These are phyloP conservation scores for Mortierella sp. DNA, from an alignment of 371 early-diverging fungal species.

Conservation along the genomic window DNA sequence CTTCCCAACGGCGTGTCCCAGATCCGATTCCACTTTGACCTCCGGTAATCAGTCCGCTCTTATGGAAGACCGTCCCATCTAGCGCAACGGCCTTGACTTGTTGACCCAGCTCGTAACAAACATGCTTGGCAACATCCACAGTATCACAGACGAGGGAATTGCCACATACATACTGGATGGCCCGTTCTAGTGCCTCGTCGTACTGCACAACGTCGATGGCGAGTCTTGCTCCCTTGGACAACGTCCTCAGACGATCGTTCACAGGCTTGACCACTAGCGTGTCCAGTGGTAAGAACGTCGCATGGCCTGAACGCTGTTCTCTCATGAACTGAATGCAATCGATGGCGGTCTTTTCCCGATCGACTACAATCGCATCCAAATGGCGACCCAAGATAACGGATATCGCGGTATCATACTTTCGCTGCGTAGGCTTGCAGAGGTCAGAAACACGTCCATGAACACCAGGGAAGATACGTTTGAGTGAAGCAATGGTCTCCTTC, in stretches of 20 bases:
- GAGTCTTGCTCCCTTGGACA: conserved; percentile 80
- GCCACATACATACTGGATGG: conserved; percentile 90
- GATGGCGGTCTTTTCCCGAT: conserved; percentile 79
- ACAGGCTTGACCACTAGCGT: conserved; percentile 76
- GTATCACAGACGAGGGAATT: conserved; percentile 91
- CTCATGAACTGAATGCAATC: conserved; percentile 87
- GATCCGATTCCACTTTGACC: conserved; percentile 61
- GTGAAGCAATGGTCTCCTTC: conserved; percentile 77
- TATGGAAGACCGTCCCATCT: conserved; percentile 96
- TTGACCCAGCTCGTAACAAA: conserved; percentile 82
- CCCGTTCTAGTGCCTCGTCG: conserved; percentile 80
- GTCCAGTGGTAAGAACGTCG: conserved; percentile 96
- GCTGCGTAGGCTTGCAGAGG: conserved; percentile 91
- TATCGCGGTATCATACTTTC: conserved; percentile 91
- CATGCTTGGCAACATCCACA: conserved; percentile 82
- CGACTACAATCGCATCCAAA: conserved; percentile 85
- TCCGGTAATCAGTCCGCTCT: conserved; percentile 96
- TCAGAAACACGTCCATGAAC: conserved; percentile 95
- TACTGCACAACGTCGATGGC: conserved; percentile 92
- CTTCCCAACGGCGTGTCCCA: conserved; percentile 83
- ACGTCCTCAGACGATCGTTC: conserved; percentile 83
- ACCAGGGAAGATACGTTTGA: conserved; percentile 88
- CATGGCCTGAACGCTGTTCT: conserved; percentile 92
- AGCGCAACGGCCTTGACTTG: conserved; percentile 93
- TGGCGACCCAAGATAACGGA: conserved; percentile 81